Conservation (phyloP, 768 basidiomycete species). For the Boletus rubroflammeus region DNA sequence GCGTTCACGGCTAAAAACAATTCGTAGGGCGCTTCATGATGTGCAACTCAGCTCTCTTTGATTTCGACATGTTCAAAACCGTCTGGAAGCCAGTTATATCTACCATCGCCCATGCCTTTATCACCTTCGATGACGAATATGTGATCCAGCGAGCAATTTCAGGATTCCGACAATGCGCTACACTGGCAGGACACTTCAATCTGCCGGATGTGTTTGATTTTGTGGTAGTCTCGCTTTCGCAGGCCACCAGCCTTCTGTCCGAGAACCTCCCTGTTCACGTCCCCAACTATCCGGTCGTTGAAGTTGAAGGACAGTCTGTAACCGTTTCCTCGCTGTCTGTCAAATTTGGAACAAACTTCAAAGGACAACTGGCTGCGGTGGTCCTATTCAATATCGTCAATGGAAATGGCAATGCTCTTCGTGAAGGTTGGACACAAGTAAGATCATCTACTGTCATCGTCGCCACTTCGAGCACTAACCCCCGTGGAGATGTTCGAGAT, state of each 20-base stretch:
- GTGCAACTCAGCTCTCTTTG: constrained; percentile 78
- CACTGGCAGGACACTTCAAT: constrained; percentile 81
- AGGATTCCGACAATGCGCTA: constrained; percentile 96
- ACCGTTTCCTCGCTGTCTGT: constrained; percentile 92
- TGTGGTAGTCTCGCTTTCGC: constrained; percentile 88
- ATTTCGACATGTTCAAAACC: constrained; percentile 90
- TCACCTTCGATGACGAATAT: constrained; percentile 94
- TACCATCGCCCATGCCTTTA: constrained; percentile 94
- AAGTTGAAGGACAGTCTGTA: constrained; percentile 84
- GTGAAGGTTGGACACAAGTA: constrained; percentile 94
- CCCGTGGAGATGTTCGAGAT: constrained; percentile 86
- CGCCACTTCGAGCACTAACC: not conserved
- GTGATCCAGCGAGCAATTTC: constrained; percentile 92
- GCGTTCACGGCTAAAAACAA: constrained; percentile 20
- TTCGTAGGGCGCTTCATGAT: constrained; percentile 52
- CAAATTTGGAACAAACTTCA: constrained; percentile 91
- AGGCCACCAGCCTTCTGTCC: constrained; percentile 83
- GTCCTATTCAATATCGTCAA: constrained; percentile 98
- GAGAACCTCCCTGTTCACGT: constrained; percentile 67
- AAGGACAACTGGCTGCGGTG: constrained; percentile 93
- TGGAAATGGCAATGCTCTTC: constrained; percentile 87
- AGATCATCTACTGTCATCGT: constrained; percentile 9
- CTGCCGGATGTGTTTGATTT: constrained; percentile 97
- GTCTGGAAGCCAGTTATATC: constrained; percentile 92
- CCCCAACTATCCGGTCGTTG: constrained; percentile 83